Percentiles rank a stretch among this genome's conserved stretches.
These are phyloP conservation scores for Oryza meyeriana DNA, from an alignment of 176 grass and related monocot species.

Conservation along the genomic window DNA sequence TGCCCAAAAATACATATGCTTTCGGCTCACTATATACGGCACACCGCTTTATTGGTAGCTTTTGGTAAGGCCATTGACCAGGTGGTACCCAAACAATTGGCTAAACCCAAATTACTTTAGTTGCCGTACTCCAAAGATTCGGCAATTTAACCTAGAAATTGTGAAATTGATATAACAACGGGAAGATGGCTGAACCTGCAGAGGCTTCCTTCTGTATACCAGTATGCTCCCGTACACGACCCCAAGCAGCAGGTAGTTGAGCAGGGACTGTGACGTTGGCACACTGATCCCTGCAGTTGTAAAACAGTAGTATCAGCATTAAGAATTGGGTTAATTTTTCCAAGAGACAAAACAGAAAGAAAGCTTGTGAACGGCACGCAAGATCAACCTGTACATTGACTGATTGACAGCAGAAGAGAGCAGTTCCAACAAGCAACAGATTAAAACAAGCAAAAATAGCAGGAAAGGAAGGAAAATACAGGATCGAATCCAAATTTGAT, in stretches of 20 bases:
- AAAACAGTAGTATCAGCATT: background rate
- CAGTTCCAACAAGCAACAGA: background rate
- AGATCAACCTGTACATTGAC: background rate
- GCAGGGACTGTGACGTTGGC: conserved; percentile 66
- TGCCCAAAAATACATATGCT: background rate
- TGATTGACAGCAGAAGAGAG: background rate
- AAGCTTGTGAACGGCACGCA: conserved; percentile 19
- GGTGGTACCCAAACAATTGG: background rate
- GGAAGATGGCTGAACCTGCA: conserved; percentile 45
- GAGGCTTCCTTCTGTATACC: conserved; percentile 37
- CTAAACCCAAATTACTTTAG: background rate
- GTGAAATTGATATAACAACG: background rate
- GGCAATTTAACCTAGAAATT: background rate
- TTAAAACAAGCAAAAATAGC: background rate
- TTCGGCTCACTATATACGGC: background rate
- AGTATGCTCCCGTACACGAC: conserved; percentile 50
- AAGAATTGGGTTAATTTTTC: background rate
- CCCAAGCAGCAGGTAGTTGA: conserved; percentile 59
- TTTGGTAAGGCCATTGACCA: background rate
- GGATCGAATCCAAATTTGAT: too few species aligned
- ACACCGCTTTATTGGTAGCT: background rate
- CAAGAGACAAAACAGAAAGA: background rate
- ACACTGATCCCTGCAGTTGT: conserved; percentile 49
- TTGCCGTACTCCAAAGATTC: background rate
- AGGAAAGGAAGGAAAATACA: background rate